Conservation (phyloP, 345 rosid genomes). For the Camelina laxa region DNA sequence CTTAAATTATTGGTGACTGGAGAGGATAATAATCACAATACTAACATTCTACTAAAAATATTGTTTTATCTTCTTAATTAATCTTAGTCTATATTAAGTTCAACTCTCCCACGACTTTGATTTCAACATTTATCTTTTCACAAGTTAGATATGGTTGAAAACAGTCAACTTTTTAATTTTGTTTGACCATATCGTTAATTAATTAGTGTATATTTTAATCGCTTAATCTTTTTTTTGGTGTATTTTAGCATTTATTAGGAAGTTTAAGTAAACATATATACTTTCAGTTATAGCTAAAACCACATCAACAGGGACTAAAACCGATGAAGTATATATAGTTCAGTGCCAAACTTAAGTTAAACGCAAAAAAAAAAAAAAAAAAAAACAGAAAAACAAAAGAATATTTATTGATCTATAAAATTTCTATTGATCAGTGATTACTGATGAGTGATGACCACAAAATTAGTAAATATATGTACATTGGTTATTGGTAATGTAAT, state of each 20-base stretch:
- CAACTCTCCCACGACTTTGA: not conserved
- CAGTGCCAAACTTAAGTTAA: not conserved
- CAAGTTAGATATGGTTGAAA: not conserved
- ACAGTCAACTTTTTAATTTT: slow-evolving; percentile 26
- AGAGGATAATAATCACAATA: not conserved
- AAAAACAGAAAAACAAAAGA: not conserved
- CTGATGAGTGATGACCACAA: not conserved
- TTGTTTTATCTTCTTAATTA: not conserved
- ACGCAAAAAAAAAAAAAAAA: not conserved
- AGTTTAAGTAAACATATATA: not conserved
- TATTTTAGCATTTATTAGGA: not conserved
- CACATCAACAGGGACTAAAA: slow-evolving; percentile 14
- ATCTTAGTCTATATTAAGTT: not conserved
- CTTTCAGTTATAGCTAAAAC: slow-evolving; percentile 12
- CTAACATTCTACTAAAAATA: too few relatives aligned
- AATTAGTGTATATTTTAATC: not conserved
- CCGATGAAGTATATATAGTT: not conserved
- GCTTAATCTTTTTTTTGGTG: not conserved
- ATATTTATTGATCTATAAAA: too few relatives aligned
- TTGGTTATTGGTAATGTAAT: too few relatives aligned
- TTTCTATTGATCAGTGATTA: not conserved
- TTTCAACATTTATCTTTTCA: not conserved
- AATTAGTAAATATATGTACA: not conserved
- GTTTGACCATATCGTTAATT: slow-evolving; percentile 11
- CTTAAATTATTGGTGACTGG: not conserved